Evolutionary conservation across 2,329 filamentous ascomycete species (phyloP), one percentile per base, ranked within the genome.

Genomic region (Drechslerella stenobrocha): DNA sequence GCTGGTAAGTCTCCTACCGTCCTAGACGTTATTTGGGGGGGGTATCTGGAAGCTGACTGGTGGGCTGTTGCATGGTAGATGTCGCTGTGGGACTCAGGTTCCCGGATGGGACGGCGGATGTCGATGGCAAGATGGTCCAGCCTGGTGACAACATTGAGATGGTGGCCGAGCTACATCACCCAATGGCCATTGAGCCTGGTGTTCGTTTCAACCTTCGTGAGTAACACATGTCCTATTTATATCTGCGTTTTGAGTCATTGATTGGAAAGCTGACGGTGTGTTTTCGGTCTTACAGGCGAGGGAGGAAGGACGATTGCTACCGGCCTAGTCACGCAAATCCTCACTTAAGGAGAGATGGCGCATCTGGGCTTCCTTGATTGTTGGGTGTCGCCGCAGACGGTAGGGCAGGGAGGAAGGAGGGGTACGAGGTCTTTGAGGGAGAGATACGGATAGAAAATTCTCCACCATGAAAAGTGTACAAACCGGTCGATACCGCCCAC

Each of bases 131-230:
- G 82, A 88, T 90, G 81, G 87, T 96, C 78, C 95, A 96, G 90
- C 93, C 93, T 52, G 93, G 93, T 78, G 93, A 98, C 84, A 98
- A 98, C 79, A 85, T 96, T 73, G 93, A 98, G 83, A 96, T 98
- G 91, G 81, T 93, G 71, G 88, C 90, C 77, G 84, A 87, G 74
- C 86, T 96, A 76, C 84, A 90, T 79, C 81, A 88, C 79, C 89
- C 92, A 70, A 84, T 95, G 75, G 92, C 92, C 66, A 80, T 96
- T 71, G 93, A 98, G 81, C 80, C 84, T 70, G 92, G 93, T 74
- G 90, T 96, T 82, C 89, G 93, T 75, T 93, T 98, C 84, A 98
- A 97, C 82, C 86, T 98, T 76, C 89, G 93, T 79, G 93, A 98
- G 82, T 93, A 93, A 81, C 91, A 92, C 74, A 59, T 78, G 30